Base-by-base conservation (phyloP, 2,329 filamentous ascomycete species). In the Diaporthe nobilis region DNA sequence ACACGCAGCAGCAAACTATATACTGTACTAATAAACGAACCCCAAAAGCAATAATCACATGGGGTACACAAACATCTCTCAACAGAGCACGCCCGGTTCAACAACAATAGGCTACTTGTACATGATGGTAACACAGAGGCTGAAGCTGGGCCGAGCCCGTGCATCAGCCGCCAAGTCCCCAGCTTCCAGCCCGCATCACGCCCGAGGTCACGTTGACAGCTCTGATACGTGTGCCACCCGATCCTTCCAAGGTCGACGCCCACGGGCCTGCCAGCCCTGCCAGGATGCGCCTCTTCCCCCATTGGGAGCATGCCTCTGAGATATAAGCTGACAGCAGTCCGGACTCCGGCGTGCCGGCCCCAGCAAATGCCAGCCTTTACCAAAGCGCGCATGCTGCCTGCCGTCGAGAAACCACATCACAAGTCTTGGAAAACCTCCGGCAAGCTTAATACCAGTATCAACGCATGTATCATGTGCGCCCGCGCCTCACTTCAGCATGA, bases 241-340 rank as follows among this genome's bases (percentile, higher is more conserved):
- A 67, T 67, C 63, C 63, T 53, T 28, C 63, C 31, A 60, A 10
- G 9, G 31, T 58, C 57, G 57, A 60, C 31, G n/a, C 5, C n/a
- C 22, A 42, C 37, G 58, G 44, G 3, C 25, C 25, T 47, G 39
- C 39, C 60, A 65, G 60, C 60, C 60, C 60, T 65, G 47, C 65
- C 65, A 53, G 65, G 65, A 53, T 55, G 49, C 65, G 39, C n/a
- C 25, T 55, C 53, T 55, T 34, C 22, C 34, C 47, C 47, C 31
- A 49, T 39, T 31, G 13, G 8, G 55, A 17, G 10, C 63, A 22
- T 68, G 47, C 47, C 31, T 55, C 31, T 55, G 65, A 70, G 65
- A 70, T 49, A 55, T 55, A 70, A 70, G 65, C 65, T 70, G 65
- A 70, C 65, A 39, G 34, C 65, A 39, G 49, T 42, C 65, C 65